Evolutionary conservation across 2,329 filamentous ascomycete genomes (phyloP).

Genomic region (Verticillium zaregamsianum): DNA sequence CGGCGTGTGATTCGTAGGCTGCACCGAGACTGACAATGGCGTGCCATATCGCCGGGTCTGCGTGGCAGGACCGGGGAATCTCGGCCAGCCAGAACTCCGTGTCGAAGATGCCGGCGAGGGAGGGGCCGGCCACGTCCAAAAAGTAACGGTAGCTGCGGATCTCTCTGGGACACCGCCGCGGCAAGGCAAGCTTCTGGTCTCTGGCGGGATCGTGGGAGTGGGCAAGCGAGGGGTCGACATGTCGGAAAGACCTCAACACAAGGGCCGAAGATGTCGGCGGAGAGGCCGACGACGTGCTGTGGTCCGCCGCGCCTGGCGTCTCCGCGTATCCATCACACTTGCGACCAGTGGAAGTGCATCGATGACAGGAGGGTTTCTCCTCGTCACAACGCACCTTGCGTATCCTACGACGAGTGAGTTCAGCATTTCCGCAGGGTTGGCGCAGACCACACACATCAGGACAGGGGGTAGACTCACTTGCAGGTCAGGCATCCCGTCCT

Average conservation of each 20-base stretch:
- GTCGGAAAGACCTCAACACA: neutral
- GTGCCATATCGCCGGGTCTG: conserved; percentile 16
- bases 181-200: conserved; percentile 1
- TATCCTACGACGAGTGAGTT: neutral
- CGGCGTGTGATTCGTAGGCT: conserved; percentile 6
- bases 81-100: conserved; percentile 15
- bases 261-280: neutral
- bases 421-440: neutral
- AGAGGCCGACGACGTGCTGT: neutral
- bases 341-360: conserved; percentile 11
- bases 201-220: neutral
- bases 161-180: conserved; percentile 3
- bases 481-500: conserved; percentile 15
- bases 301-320: too few relatives aligned
- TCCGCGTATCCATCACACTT: conserved; percentile 11
- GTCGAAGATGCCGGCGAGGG: conserved; percentile 14
- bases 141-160: conserved; percentile 13
- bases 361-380: conserved; percentile 8
- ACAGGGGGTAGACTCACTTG: conserved; percentile 8
- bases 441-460: too few relatives aligned
- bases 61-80: conserved; percentile 9
- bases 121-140: conserved; percentile 12
- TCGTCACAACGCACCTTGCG: conserved; percentile 14
- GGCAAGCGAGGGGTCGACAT: neutral
- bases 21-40: conserved; percentile 17